Base-by-base conservation (phyloP, 2,329 filamentous ascomycete genomes). In the Pseudogymnoascus sp. region DNA sequence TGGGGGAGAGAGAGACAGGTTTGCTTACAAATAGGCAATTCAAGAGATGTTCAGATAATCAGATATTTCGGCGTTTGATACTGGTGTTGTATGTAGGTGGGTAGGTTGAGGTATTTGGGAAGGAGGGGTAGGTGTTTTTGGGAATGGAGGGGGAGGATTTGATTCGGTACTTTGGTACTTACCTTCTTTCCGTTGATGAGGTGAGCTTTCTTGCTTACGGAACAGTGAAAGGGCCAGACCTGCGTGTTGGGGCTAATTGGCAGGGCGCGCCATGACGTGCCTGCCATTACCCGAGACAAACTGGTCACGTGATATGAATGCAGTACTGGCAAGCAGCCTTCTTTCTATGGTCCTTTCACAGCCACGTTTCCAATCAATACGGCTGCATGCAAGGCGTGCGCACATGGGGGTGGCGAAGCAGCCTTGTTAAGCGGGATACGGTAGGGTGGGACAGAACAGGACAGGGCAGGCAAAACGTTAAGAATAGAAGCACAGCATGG, bases 191-290 rank as follows among this genome's bases (percentile, higher is more conserved):
- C n/a, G n/a, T n/a, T 30, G 43, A 47, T 47, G 41, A 50, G n/a
- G 43, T 30, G 43, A 50, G 43, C 43, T 50, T 47, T 41, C n/a
- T 28, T 50, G 43, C 43, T 50, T 50, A 50, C 43, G 25, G 41
- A 50, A 50, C 16, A n/a, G 1, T 16, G 16, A 2, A 28, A 30
- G 14, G 43, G 43, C 43, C 43, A 50, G 43, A 30, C 41, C 41
- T 47, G n/a, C n/a, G 20, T 9, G 4, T 47, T 28, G 22, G 14
- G 18, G 38, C 38, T 41, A 22, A 41, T 41, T 41, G n/a, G n/a
- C n/a, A n/a, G 38, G 38, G 4, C 12, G 41, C 41, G 28, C 25
- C n/a, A 50, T 50, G 43, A 50, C 43, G 43, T 30, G 43, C 41
- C 2, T 37, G 37, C 38, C 3, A 30, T 30, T 50, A 50, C 43